Conservation (phyloP, 2,329 filamentous ascomycete species). For the Colletotrichum sp. region DNA sequence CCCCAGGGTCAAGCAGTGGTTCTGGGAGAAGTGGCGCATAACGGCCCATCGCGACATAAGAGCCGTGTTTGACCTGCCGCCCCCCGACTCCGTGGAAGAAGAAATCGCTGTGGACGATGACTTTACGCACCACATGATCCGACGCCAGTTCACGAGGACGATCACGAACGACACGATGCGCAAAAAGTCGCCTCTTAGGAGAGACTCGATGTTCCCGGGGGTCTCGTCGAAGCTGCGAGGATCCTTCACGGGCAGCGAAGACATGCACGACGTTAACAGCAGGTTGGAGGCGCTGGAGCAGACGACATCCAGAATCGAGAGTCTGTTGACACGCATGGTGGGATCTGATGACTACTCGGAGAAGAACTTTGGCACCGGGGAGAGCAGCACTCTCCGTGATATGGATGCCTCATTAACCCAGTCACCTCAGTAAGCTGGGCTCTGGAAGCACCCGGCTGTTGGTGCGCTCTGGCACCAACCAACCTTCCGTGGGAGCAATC, state of each 20-base stretch:
- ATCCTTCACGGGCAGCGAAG: conserved; percentile 52
- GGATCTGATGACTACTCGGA: conserved; percentile 29
- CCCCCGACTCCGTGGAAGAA: conserved; percentile 64
- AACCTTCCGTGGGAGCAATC: background rate
- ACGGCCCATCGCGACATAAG: conserved; percentile 75
- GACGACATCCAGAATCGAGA: conserved; percentile 52
- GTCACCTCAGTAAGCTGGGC: conserved; percentile 29
- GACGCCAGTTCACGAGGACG: conserved; percentile 58
- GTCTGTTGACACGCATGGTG: conserved; percentile 45
- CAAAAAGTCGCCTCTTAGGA: conserved; percentile 43
- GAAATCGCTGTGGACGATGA: conserved; percentile 66
- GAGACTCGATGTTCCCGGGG: conserved; percentile 64
- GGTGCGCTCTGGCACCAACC: background rate
- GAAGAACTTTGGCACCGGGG: conserved; percentile 31
- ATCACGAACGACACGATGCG: conserved; percentile 40
- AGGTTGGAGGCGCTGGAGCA: conserved; percentile 57
- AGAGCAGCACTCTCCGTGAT: conserved; percentile 29
- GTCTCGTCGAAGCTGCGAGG: conserved; percentile 55
- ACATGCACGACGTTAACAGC: conserved; percentile 46
- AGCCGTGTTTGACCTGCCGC: conserved; percentile 74
- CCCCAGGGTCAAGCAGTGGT: conserved; percentile 44
- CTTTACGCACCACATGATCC: conserved; percentile 62
- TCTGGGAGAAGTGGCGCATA: conserved; percentile 73
- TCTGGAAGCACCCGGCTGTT: background rate
- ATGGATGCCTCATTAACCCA: conserved; percentile 31